Conservation (phyloP, 2,329 filamentous ascomycete genomes). For the Ophiocordyceps camponoti-rufipedis region DNA sequence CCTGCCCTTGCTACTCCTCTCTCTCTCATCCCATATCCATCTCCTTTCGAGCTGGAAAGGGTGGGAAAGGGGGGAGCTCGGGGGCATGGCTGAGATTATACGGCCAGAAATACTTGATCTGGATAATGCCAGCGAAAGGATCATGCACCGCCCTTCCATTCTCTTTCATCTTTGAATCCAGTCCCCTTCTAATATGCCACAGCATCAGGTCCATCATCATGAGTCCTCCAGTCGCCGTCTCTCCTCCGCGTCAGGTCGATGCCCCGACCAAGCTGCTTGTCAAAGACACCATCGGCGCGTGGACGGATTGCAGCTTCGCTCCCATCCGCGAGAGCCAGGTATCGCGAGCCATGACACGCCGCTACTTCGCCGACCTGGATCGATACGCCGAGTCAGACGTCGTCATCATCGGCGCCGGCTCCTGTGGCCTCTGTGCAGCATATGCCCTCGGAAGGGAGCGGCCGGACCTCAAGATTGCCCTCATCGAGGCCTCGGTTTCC, state of each 20-base stretch:
- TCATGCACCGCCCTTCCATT: constrained; percentile 50
- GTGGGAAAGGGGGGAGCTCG: constrained; percentile 1
- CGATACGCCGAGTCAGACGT: constrained; percentile 82
- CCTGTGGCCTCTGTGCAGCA: constrained; percentile 69
- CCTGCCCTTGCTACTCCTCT: constrained; percentile 9
- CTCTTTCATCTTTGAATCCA: constrained; percentile 1
- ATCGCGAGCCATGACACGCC: constrained; percentile 79
- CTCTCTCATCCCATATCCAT: not conserved
- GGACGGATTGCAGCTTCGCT: constrained; percentile 66
- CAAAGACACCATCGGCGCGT: constrained; percentile 48
- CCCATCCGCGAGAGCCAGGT: constrained; percentile 86
- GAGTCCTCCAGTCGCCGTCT: constrained; percentile 61
- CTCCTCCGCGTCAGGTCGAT: constrained; percentile 32
- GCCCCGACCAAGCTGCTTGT: constrained; percentile 24
- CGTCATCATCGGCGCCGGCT: constrained; percentile 82
- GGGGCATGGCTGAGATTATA: constrained; percentile 57
- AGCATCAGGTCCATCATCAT: constrained; percentile 40
- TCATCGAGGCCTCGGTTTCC: constrained; percentile 74
- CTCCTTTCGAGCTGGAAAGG: not conserved
- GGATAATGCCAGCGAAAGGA: constrained; percentile 99
- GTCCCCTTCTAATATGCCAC: constrained; percentile 1
- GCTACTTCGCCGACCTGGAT: constrained; percentile 85
- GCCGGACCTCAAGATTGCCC: constrained; percentile 79
- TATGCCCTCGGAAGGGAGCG: constrained; percentile 71
- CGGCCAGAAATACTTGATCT: constrained; percentile 81